These are phyloP conservation scores for Yamadazyma blattariae DNA, from an alignment of 1,139 yeast species.

Conservation along the genomic window DNA sequence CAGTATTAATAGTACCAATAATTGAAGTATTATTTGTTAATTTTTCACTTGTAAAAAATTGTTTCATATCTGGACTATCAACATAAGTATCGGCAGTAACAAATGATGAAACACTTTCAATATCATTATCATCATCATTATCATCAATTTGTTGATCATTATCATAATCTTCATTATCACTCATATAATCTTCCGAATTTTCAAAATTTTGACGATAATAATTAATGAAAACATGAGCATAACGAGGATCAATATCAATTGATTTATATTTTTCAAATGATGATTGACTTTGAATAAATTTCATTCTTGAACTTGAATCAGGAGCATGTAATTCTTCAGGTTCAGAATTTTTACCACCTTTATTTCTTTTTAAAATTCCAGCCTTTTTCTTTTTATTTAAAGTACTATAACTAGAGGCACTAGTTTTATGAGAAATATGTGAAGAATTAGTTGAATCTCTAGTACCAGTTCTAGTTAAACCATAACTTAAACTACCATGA, in stretches of 20 bases:
- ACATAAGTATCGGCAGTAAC: constrained; percentile 37
- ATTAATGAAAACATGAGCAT: constrained; percentile 21
- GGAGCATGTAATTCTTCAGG: constrained; percentile 16
- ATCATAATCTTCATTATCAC: constrained; percentile 16
- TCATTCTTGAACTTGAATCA: constrained; percentile 24
- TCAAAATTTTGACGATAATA: constrained; percentile 24
- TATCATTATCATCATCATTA: constrained; percentile 14
- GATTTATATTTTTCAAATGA: constrained; percentile 28
- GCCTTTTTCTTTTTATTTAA: constrained; percentile 17
- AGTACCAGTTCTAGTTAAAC: constrained; percentile 26
- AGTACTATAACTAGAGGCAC: constrained; percentile 15
- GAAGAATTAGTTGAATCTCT: constrained; percentile 28
- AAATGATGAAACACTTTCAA: constrained; percentile 31
- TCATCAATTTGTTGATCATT: constrained; percentile 9
- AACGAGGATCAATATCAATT: constrained; percentile 22
- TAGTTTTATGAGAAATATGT: constrained; percentile 23
- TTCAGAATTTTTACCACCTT: constrained; percentile 10
- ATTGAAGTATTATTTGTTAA: neutral
- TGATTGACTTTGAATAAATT: constrained; percentile 29
- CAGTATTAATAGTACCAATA: constrained; percentile 1
- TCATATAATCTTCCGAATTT: constrained; percentile 22
- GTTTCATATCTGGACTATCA: constrained; percentile 21
- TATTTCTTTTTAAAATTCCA: constrained; percentile 17
- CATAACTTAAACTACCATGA: constrained; percentile 14
- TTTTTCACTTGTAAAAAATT: constrained; percentile 8